Evolutionary conservation across 306 rosid species (phyloP).

Genomic region (Trifolium subterraneum): DNA sequence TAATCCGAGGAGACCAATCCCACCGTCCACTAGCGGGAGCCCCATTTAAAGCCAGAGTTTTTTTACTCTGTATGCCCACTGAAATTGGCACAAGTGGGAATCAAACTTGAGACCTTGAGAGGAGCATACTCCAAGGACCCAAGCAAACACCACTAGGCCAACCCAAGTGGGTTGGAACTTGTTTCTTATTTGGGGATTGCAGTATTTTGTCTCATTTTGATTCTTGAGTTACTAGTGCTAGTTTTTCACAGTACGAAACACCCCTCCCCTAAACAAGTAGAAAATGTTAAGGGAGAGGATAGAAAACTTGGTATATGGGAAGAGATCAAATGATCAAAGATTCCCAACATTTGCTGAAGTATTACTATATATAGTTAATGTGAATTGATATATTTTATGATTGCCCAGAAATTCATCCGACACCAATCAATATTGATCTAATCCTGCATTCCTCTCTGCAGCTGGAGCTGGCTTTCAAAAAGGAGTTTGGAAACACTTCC

Average conservation of each 20-base stretch:
- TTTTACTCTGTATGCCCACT: no score
- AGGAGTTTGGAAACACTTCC: slow-evolving; percentile 66
- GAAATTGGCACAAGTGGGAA: no score
- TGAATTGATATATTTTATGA: slow-evolving; percentile 27
- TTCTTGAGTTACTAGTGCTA: slow-evolving; percentile 12
- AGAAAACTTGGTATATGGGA: slow-evolving; percentile 7
- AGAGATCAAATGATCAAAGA: slow-evolving; percentile 33
- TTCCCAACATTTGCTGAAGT: slow-evolving; percentile 27
- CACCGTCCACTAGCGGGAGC: no score
- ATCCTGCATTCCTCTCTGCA: slow-evolving; percentile 48
- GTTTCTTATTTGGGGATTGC: slow-evolving; percentile 21
- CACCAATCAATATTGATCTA: slow-evolving; percentile 24
- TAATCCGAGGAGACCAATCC: no score
- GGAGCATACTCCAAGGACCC: no score
- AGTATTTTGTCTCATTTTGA: slow-evolving; percentile 11
- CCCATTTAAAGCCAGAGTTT: no score
- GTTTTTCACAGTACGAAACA: background rate
- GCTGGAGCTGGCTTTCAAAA: slow-evolving; percentile 85
- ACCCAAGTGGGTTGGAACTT: no score
- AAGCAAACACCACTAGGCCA: no score
- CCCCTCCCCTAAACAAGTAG: background rate
- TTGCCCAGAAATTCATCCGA: slow-evolving; percentile 19
- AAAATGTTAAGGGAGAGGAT: background rate
- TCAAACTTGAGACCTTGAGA: no score
- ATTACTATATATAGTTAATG: background rate